A percentile compares a stretch with the other conserved stretches of the same genome.
Conservation (phyloP, 108 stramenopile genomes). For the Stephanodiscus triporus region DNA sequence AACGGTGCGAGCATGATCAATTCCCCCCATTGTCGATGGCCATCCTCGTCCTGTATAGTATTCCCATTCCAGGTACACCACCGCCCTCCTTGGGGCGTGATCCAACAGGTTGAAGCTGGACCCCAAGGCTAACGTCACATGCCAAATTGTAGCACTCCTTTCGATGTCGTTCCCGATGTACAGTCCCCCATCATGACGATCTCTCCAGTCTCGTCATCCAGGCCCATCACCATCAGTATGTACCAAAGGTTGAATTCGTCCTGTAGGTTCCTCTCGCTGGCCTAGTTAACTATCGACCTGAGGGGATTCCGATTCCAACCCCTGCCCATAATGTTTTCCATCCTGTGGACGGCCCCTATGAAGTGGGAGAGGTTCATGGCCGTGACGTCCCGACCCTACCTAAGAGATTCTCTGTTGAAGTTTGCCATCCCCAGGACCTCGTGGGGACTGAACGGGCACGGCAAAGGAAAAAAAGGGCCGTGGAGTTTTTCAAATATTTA, state of each 20-base stretch:
- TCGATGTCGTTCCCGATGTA: conserved; percentile 93
- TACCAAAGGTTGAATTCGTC: conserved; percentile 84
- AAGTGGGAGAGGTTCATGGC: no score
- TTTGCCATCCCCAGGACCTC: conserved; percentile 98
- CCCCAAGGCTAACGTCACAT: conserved; percentile 82
- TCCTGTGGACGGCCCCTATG: conserved; percentile 96
- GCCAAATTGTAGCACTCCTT: conserved; percentile 88
- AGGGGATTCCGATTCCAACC: conserved; percentile 92
- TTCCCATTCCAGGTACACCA: conserved; percentile 89
- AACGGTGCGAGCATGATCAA: conserved; percentile 93
- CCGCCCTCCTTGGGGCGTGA: conserved; percentile 74
- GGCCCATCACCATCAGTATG: conserved; percentile 87
- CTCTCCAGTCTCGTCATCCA: conserved; percentile 55
- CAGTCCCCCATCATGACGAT: conserved; percentile 82
- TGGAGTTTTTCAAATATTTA: no score
- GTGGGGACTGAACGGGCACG: no score
- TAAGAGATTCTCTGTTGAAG: conserved; percentile 92
- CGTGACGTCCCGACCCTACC: conserved; percentile 89
- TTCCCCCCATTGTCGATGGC: conserved; percentile 92
- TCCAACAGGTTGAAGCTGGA: conserved; percentile 92
- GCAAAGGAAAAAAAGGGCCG: no score
- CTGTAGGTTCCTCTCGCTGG: conserved; percentile 73
- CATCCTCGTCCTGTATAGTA: conserved; percentile 96
- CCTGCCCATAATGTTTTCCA: conserved; percentile 96
- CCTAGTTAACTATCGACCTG: conserved; percentile 86